These are phyloP conservation scores for Calonectria naviculata DNA, from an alignment of 2,329 filamentous ascomycete genomes.

Conservation along the genomic window DNA sequence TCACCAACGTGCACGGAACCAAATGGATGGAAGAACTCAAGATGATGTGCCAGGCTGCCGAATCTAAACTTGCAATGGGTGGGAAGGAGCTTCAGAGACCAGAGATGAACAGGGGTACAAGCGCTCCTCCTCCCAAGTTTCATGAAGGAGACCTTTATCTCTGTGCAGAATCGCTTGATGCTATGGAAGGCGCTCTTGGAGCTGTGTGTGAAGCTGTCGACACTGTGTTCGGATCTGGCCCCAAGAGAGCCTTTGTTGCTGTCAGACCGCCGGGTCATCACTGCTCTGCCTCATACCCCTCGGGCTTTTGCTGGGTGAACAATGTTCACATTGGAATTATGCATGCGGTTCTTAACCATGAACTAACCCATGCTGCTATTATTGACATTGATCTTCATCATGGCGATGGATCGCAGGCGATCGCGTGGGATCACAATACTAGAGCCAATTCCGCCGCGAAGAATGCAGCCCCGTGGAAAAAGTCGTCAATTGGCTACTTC, in stretches of 20 bases:
- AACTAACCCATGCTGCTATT: conserved; percentile 92
- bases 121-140: conserved; percentile 66
- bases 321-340: conserved; percentile 98
- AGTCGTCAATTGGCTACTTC: conserved; percentile 92
- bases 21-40: conserved; percentile 96
- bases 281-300: conserved; percentile 89
- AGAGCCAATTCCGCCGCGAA: conserved; percentile 71
- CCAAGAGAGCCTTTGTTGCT: conserved; percentile 87
- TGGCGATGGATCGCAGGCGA: conserved; percentile 94
- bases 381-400: conserved; percentile 94
- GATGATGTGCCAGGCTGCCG: conserved; percentile 84
- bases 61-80: conserved; percentile 79
- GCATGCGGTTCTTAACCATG: conserved; percentile 85
- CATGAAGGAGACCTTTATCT: conserved; percentile 94
- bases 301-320: conserved; percentile 98
- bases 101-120: conserved; percentile 65
- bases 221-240: conserved; percentile 75
- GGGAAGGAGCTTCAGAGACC: conserved; percentile 83
- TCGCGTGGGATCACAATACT: conserved; percentile 90
- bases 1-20: conserved; percentile 90
- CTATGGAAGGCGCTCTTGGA: conserved; percentile 90
- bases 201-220: conserved; percentile 96
- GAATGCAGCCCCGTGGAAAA: conserved; percentile 81
- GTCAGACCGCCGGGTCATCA: conserved; percentile 96
- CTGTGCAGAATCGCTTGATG: conserved; percentile 84